Percentiles rank a stretch among this genome's conserved stretches.
Evolutionary conservation across 2,329 filamentous ascomycete genomes (phyloP).

Genomic region (Beauveria australis): DNA sequence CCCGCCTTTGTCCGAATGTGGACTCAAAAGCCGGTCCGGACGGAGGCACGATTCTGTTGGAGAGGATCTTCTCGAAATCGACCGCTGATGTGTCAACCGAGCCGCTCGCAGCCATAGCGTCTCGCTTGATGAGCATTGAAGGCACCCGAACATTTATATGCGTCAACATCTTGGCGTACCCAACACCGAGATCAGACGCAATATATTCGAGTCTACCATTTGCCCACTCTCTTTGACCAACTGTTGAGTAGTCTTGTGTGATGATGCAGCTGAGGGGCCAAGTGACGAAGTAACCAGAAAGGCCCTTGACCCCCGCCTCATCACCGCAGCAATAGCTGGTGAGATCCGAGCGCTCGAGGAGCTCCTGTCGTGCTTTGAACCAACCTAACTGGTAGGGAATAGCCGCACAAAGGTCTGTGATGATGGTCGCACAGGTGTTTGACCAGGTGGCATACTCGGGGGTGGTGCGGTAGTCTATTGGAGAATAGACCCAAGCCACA

Average conservation of each 20-base stretch:
- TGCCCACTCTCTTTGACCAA: constrained; percentile 48
- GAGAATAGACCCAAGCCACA: constrained; percentile 51
- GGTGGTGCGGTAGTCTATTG: constrained; percentile 54
- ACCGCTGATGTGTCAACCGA: constrained; percentile 8
- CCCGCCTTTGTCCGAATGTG: not conserved
- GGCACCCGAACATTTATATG: constrained; percentile 50
- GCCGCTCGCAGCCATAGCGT: constrained; percentile 36
- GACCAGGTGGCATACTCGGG: constrained; percentile 51
- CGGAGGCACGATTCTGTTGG: constrained; percentile 20
- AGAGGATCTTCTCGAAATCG: constrained; percentile 38
- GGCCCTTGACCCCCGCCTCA: constrained; percentile 41
- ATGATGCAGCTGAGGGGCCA: constrained; percentile 49
- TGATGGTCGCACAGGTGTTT: constrained; percentile 41
- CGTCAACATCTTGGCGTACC: constrained; percentile 47
- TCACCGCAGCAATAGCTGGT: constrained; percentile 41
- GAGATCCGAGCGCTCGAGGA: constrained; percentile 31
- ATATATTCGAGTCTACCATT: constrained; percentile 47
- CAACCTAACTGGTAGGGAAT: constrained; percentile 56
- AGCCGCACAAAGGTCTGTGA: constrained; percentile 51
- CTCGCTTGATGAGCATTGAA: constrained; percentile 52
- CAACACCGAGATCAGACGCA: constrained; percentile 46
- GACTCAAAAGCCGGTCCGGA: not conserved
- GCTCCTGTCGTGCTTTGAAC: constrained; percentile 38
- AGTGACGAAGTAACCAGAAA: constrained; percentile 51
- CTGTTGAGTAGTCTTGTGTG: constrained; percentile 51